These are phyloP conservation scores for Cercospora nicotianae DNA, from an alignment of 2,329 filamentous ascomycete genomes.

Conservation along the genomic window DNA sequence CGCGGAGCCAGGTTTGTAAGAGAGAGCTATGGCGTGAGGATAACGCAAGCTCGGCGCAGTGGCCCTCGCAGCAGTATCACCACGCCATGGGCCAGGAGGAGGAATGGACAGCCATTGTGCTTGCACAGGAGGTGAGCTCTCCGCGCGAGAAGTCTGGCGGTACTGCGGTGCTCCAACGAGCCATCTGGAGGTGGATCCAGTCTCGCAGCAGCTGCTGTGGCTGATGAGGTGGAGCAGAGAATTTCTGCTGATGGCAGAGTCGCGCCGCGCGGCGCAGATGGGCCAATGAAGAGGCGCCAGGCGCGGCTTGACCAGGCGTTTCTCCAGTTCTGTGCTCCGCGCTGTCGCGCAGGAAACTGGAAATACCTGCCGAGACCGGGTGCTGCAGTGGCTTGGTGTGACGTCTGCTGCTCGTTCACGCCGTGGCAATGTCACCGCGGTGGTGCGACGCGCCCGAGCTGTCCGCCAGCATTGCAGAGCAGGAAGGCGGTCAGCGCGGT, in stretches of 20 bases:
- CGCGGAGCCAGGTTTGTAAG: conserved; percentile 12
- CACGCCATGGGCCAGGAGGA: neutral
- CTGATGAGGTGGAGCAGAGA: conserved; percentile 17
- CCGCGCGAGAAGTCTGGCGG: conserved; percentile 4
- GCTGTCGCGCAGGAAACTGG: conserved; percentile 12
- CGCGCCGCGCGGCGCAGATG: conserved; percentile 20
- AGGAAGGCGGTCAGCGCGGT: neutral
- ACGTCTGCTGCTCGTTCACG: conserved; percentile 7
- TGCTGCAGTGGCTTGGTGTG: conserved; percentile 17
- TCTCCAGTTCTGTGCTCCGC: conserved; percentile 11
- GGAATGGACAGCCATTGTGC: neutral
- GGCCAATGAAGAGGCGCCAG: conserved; percentile 12
- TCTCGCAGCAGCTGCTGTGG: neutral
- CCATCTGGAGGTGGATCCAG: conserved; percentile 8
- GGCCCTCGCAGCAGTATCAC: neutral
- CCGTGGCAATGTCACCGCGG: conserved; percentile 5
- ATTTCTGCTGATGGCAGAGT: conserved; percentile 16
- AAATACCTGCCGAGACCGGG: conserved; percentile 19
- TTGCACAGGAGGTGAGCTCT: neutral
- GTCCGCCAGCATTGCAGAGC: neutral
- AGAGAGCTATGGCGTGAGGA: conserved; percentile 20
- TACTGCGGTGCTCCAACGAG: conserved; percentile 8
- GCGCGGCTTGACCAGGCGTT: conserved; percentile 22
- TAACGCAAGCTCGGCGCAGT: conserved; percentile 16
- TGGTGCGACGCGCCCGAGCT: neutral